Conservation (phyloP, 108 stramenopile species). For the Pinguiococcus pyrenoidosus region DNA sequence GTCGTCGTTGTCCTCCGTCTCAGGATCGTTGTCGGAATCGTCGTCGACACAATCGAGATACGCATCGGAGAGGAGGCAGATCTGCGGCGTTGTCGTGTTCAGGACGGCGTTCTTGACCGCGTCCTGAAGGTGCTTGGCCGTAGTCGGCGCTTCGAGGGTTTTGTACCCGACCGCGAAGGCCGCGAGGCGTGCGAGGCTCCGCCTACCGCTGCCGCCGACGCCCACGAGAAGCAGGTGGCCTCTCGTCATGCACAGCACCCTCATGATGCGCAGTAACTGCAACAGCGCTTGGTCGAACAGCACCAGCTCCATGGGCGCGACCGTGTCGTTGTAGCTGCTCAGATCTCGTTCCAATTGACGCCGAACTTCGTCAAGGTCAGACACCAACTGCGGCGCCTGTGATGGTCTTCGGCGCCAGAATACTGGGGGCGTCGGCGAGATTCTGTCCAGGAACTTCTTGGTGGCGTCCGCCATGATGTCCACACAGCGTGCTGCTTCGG, state of each 20-base stretch:
- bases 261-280: slow-evolving; percentile 17
- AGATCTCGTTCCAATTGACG: background rate
- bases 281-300: slow-evolving; percentile 19
- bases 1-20: background rate
- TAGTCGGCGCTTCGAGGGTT: too few relatives aligned
- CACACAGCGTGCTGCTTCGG: too few relatives aligned
- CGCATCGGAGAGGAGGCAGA: too few relatives aligned
- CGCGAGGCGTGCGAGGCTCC: slow-evolving; percentile 4
- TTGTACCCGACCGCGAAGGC: slow-evolving; percentile 6
- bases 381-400: background rate
- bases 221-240: slow-evolving; percentile 18
- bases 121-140: too few relatives aligned
- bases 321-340: slow-evolving; percentile 1
- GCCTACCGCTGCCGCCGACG: slow-evolving; percentile 10
- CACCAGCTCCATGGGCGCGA: slow-evolving; percentile 5
- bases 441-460: slow-evolving; percentile 10
- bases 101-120: too few relatives aligned
- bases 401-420: too few relatives aligned
- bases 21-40: background rate
- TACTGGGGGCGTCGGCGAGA: background rate
- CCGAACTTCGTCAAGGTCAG: slow-evolving; percentile 1
- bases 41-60: too few relatives aligned
- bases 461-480: too few relatives aligned
- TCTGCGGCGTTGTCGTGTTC: too few relatives aligned
- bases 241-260: slow-evolving; percentile 7